phyloP scores from a whole-genome alignment of 306 rosid genomes.

The Casuarina equisetifolia region DNA sequence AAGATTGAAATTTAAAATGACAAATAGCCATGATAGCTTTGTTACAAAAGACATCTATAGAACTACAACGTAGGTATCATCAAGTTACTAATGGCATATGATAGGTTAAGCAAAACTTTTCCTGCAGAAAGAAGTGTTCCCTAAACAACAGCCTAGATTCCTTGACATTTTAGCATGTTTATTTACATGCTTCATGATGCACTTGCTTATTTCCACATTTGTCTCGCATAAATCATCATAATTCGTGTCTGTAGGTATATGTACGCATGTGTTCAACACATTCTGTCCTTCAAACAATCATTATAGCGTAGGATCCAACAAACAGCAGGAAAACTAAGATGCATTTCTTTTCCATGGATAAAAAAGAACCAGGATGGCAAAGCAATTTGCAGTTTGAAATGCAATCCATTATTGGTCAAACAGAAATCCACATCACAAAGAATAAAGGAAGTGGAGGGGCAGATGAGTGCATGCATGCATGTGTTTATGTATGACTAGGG shows the following conservation, averaged over 20 bases:
- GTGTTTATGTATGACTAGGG: background rate
- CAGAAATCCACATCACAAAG: background rate
- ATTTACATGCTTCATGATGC: background rate
- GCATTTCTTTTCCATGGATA: background rate
- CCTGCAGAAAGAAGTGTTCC: background rate
- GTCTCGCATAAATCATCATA: background rate
- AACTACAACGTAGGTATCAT: background rate
- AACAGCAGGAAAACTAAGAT: background rate
- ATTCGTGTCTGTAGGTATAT: background rate
- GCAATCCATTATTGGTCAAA: background rate
- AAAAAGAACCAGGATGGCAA: background rate
- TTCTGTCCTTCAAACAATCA: background rate
- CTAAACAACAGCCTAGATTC: background rate
- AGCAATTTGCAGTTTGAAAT: background rate
- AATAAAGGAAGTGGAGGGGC: background rate
- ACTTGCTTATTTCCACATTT: background rate
- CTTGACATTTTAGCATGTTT: background rate
- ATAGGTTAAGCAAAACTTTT: background rate
- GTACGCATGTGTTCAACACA: background rate
- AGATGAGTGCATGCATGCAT: background rate
- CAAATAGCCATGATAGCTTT: constrained; percentile 4
- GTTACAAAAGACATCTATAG: background rate
- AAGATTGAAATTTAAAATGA: background rate
- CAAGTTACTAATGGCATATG: background rate
- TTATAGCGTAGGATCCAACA: background rate